Evolutionary conservation across 352 stramenopile genomes (phyloP).

Genomic region (Pythium aquatile): DNA sequence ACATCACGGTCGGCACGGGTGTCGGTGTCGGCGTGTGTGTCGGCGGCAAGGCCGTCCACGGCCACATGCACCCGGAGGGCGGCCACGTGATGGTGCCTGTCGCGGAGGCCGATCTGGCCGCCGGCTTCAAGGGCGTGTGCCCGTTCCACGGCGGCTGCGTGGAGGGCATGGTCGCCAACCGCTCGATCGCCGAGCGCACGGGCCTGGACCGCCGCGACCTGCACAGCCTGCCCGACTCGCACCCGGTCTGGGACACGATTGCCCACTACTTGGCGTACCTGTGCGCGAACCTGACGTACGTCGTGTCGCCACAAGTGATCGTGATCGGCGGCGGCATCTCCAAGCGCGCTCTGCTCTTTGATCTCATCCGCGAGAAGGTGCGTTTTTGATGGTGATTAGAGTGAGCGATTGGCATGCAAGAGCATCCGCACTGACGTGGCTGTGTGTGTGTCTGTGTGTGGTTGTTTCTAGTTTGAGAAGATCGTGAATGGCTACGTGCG

Average conservation of each 20-base stretch:
- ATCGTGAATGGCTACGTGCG: constrained; percentile 78
- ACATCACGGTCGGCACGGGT: constrained; percentile 96
- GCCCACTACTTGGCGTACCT: constrained; percentile 95
- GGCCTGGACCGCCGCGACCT: constrained; percentile 70
- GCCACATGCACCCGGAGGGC: constrained; percentile 95
- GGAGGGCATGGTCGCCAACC: constrained; percentile 90
- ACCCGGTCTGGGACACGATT: constrained; percentile 92
- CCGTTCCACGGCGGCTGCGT: constrained; percentile 92
- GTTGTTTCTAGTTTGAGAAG: constrained; percentile 47
- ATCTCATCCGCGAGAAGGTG: constrained; percentile 69
- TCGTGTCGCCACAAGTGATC: constrained; percentile 93
- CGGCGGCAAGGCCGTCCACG: constrained; percentile 90
- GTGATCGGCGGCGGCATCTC: constrained; percentile 95
- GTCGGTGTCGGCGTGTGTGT: constrained; percentile 95
- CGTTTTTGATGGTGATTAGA: neutral
- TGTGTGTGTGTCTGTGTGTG: neutral
- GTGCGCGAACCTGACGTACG: constrained; percentile 93
- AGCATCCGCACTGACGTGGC: neutral
- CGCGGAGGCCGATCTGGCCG: constrained; percentile 72
- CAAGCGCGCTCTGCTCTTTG: constrained; percentile 87
- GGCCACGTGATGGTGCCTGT: constrained; percentile 78
- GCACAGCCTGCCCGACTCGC: constrained; percentile 78
- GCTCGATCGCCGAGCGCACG: constrained; percentile 88
- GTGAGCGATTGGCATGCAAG: neutral
- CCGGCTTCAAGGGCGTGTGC: constrained; percentile 75